These are phyloP conservation scores for Hypoxylon sp. DNA, from an alignment of 2,329 filamentous ascomycete genomes.

Conservation along the genomic window DNA sequence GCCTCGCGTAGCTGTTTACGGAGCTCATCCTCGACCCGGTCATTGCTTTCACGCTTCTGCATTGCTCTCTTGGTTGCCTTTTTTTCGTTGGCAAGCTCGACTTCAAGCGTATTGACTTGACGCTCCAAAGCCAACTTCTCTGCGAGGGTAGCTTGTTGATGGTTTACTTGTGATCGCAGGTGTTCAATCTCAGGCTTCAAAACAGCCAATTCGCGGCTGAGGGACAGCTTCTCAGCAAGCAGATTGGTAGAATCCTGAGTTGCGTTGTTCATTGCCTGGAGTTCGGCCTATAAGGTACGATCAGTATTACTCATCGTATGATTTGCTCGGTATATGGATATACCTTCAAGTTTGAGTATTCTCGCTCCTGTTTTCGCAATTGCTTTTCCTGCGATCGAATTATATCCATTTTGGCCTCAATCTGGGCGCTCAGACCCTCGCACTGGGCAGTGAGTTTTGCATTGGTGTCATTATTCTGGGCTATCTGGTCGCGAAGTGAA, in stretches of 20 bases:
- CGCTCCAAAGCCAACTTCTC: conserved; percentile 87
- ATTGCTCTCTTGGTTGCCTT: conserved; percentile 73
- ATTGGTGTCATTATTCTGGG: conserved; percentile 55
- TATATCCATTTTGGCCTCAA: conserved; percentile 62
- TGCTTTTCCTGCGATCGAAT: conserved; percentile 63
- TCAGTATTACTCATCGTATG: conserved; percentile 40
- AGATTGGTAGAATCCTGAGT: conserved; percentile 79
- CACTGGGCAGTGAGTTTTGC: conserved; percentile 57
- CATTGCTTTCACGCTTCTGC: conserved; percentile 61
- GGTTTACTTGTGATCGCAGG: conserved; percentile 67
- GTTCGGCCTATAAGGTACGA: conserved; percentile 71
- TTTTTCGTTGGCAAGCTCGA: conserved; percentile 87
- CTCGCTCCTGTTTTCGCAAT: conserved; percentile 64
- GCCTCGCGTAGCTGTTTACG: conserved; percentile 60
- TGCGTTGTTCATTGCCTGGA: conserved; percentile 76
- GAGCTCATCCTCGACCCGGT: conserved; percentile 59
- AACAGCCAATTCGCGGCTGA: conserved; percentile 66
- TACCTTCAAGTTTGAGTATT: conserved; percentile 66
- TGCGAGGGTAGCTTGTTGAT: conserved; percentile 77
- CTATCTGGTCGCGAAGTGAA: conserved; percentile 74
- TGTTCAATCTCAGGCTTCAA: conserved; percentile 71
- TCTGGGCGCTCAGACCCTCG: conserved; percentile 59
- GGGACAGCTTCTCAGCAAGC: conserved; percentile 70
- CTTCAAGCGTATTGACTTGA: conserved; percentile 81
- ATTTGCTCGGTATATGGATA: background rate